These are phyloP conservation scores for Pyrenochaeta sp. DNA, from an alignment of 2,329 filamentous ascomycete species.

Conservation along the genomic window DNA sequence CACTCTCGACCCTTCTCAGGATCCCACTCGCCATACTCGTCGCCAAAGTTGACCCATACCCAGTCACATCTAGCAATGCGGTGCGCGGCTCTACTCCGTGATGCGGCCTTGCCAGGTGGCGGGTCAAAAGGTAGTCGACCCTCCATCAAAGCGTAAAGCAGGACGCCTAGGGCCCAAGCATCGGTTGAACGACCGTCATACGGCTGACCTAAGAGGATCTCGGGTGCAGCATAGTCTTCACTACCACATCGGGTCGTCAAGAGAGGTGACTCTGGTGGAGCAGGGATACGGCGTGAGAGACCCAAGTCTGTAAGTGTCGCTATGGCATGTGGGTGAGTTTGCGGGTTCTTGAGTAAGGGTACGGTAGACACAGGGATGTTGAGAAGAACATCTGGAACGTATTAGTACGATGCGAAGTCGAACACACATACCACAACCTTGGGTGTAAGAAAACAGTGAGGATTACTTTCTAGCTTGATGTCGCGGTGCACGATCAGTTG, in stretches of 20 bases:
- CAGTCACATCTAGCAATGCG: slow-evolving; percentile 96
- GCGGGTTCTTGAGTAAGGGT: slow-evolving; percentile 71
- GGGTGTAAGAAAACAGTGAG: slow-evolving; percentile 17
- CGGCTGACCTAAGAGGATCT: slow-evolving; percentile 92
- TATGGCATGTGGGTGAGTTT: slow-evolving; percentile 79
- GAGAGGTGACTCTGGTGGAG: slow-evolving; percentile 77
- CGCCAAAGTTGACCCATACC: slow-evolving; percentile 88
- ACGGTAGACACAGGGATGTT: slow-evolving; percentile 78
- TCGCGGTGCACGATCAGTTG: slow-evolving; percentile 92
- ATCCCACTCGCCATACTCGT: slow-evolving; percentile 88
- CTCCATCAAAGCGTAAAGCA: slow-evolving; percentile 93
- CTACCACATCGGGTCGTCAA: slow-evolving; percentile 94
- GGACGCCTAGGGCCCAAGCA: slow-evolving; percentile 92
- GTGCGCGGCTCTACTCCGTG: slow-evolving; percentile 80
- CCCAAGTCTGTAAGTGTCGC: slow-evolving; percentile 92
- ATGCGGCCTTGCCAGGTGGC: slow-evolving; percentile 78
- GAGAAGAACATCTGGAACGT: slow-evolving; percentile 79
- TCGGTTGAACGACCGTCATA: slow-evolving; percentile 94
- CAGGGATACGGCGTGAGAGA: slow-evolving; percentile 81
- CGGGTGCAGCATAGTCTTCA: slow-evolving; percentile 96
- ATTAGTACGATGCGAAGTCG: slow-evolving; percentile 39
- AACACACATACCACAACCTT: slow-evolving; percentile 30
- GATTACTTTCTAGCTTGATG: slow-evolving; percentile 95
- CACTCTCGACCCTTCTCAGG: slow-evolving; percentile 70
- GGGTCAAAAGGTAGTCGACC: slow-evolving; percentile 93